A percentile compares a stretch with the other conserved stretches of the same genome.
Conservation (phyloP, 257 asterid genomes). For the Apocynum venetum region DNA sequence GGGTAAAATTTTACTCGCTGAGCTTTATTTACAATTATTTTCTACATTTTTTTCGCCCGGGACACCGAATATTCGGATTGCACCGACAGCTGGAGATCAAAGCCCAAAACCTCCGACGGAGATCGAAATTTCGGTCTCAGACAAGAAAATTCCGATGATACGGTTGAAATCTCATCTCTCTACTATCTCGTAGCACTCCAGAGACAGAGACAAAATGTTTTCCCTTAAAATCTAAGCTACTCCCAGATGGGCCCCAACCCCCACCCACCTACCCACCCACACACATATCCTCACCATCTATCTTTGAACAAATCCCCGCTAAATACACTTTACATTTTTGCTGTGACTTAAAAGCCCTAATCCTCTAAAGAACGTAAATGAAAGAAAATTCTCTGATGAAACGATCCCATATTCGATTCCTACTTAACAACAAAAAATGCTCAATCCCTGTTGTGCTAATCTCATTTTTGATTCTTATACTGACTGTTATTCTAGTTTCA, state of each 20-base stretch:
- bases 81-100: not conserved
- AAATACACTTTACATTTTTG: not conserved
- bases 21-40: no score
- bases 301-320: not conserved
- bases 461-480: constrained; percentile 24
- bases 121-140: not conserved
- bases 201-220: not conserved
- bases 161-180: not conserved
- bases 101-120: no score
- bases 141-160: not conserved
- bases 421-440: constrained; percentile 40
- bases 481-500: constrained; percentile 4
- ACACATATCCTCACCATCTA: not conserved
- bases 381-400: constrained; percentile 35
- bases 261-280: not conserved
- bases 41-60: no score
- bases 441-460: constrained; percentile 40
- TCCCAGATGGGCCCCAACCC: not conserved
- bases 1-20: no score
- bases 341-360: constrained; percentile 9
- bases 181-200: not conserved
- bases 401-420: constrained; percentile 41
- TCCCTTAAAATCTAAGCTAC: not conserved
- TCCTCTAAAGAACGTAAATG: constrained; percentile 3
- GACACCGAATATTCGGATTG: not conserved